Evolutionary conservation across 192 early-diverging fungal genomes (phyloP), one percentile per base, ranked within the genome.

Genomic region (Gigaspora rosea): DNA sequence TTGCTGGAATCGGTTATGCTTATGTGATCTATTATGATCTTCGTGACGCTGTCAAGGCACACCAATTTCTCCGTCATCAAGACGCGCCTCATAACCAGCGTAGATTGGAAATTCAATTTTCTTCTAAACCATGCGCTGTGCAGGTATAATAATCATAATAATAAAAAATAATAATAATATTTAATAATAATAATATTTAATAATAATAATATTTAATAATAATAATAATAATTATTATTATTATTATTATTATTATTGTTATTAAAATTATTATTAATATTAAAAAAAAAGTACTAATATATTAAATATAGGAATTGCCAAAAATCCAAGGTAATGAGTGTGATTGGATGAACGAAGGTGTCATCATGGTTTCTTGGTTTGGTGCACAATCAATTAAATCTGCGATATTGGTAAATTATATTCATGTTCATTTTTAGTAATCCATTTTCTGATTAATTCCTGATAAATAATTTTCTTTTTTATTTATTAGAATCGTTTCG

Each of bases 21-120:
- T 74, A 61, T 13, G 20, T 74, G 13, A 33, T 51, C 11, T 74
- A 74, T 46, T 74, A 74, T 36, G 58, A 74, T 74, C 59, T 74
- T 62, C 32, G 54, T 5, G 56, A 74, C 51, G 56, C 72, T 12
- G 61, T 74, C 22, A 57, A 48, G n/a, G 72, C 72, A 10, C 56
- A 61, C 20, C 33, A 48, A 16, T 36, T 48, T 5, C 46, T 74
- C 11, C 56, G 32, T 3, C 33, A 66, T 66, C 15, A 61, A 74
- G 72, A 22, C 12, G n/a, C 47, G 12, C 69, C 50, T n/a, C 48
- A 52, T 52, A 54, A 35, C 15, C 7, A 32, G 15, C 10, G 32
- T 22, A 52, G 50, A 18, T 12, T 71, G 12, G 22, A 71, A 5
- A 41, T 54, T 8, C 27, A 48, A 27, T 71, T 51, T 71, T 13